Base-by-base conservation (phyloP, 2,329 filamentous ascomycete species). In the Plectosphaerella plurivora region DNA sequence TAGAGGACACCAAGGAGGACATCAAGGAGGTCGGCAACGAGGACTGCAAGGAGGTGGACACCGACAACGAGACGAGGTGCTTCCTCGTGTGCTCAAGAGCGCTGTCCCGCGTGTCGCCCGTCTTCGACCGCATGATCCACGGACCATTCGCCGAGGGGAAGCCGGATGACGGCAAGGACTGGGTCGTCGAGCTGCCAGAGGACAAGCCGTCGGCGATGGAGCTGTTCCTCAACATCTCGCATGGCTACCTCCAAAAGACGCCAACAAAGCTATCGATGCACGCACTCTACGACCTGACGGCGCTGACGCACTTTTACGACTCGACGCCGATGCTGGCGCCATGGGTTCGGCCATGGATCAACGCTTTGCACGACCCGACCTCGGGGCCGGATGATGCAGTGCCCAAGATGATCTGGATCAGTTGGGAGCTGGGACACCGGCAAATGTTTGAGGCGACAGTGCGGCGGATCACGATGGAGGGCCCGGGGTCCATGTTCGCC, bases 221-320 rank as follows among this genome's bases (percentile, higher is more conserved):
- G 3, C 54, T 65, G 14, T 56, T 69, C 14, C 54, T 69, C 18
- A 53, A 62, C 15, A 66, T 71, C 33, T 56, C 60, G 5, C 68
- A 71, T 47, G 59, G 58, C 14, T 52, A 60, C 2, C 61, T 68
- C 14, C 51, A 63, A 3, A 55, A 53, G 1, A 60, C 69, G 1
- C 65, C 63, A 0, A 53, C 28, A 3, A 50, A 28, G 4, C 28
- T 68, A 5, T 45, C 56, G 2, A 49, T 65, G 5, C 55, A 59
- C 2, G 52, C 60, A 1, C 51, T 68, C 2, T 68, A 62, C 53
- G 50, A 61, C 1, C 50, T 68, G 4, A 60, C 65, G 0, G 57
- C 63, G 1, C 33, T 68, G 15, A 63, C 63, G 1, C 57, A 68
- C 33, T 68, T 67, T 44, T 68, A 68, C 54, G 60, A 65, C 49